These are phyloP conservation scores for Fraxinus xanthoxyloides DNA, from an alignment of 305 asterid species.

Conservation along the genomic window DNA sequence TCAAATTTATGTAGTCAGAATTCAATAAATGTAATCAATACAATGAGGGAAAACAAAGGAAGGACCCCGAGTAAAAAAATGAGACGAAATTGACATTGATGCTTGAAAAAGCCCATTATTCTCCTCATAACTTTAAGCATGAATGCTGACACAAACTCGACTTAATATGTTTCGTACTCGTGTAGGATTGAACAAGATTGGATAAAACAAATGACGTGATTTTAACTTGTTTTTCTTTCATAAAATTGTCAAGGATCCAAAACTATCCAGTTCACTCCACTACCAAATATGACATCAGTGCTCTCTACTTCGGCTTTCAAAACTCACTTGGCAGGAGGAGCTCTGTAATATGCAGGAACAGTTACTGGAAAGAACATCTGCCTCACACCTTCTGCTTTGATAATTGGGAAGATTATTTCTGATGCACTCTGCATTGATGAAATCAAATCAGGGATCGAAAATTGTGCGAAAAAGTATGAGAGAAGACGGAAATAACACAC, in stretches of 20 bases:
- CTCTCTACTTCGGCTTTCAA: neutral
- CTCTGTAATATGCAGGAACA: constrained; percentile 19
- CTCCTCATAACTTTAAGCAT: neutral
- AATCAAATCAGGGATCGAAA: neutral
- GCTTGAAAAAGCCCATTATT: neutral
- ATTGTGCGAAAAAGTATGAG: neutral
- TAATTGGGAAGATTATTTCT: constrained; percentile 32
- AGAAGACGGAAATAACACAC: neutral
- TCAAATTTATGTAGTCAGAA: neutral
- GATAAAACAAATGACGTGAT: neutral
- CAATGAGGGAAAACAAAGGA: neutral
- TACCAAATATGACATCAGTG: neutral
- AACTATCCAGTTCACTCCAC: neutral
- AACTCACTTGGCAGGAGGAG: constrained; percentile 12
- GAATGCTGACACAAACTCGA: neutral
- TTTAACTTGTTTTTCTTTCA: neutral
- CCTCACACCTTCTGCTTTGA: constrained; percentile 36
- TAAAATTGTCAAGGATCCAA: neutral
- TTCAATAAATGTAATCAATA: neutral
- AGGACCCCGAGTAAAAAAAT: neutral
- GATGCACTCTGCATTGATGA: constrained; percentile 29
- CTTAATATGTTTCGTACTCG: neutral
- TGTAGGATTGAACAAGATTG: neutral
- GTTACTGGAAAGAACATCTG: constrained; percentile 34
- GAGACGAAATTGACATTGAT: neutral